Conservation (phyloP, 1,139 yeast species). For the Yamadazyma atlantica region DNA sequence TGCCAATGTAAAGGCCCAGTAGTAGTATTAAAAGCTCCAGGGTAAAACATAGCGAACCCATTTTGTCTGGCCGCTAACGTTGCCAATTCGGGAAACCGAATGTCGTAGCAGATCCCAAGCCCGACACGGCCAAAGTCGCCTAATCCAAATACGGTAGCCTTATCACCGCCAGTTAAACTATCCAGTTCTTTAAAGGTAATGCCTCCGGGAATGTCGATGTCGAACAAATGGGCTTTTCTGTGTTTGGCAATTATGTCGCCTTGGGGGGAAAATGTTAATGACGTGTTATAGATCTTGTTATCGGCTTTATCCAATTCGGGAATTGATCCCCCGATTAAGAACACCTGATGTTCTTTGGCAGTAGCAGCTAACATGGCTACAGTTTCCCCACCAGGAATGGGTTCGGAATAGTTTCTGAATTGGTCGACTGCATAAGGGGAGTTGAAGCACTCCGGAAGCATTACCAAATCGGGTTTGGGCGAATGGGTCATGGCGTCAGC, state of each 20-base stretch:
- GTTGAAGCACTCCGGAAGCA: conserved; percentile 90
- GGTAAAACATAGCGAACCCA: conserved; percentile 88
- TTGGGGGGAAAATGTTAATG: conserved; percentile 64
- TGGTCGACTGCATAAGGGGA: conserved; percentile 90
- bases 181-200: conserved; percentile 83
- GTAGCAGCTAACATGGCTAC: conserved; percentile 57
- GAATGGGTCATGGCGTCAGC: conserved; percentile 50
- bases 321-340: conserved; percentile 85
- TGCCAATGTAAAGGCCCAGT: conserved; percentile 97
- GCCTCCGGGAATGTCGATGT: conserved; percentile 86
- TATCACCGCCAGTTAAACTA: conserved; percentile 73
- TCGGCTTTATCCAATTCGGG: conserved; percentile 65
- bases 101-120: conserved; percentile 88
- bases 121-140: conserved; percentile 79
- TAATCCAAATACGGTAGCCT: conserved; percentile 72
- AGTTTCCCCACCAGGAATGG: conserved; percentile 69
- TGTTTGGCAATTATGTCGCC: conserved; percentile 84
- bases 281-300: conserved; percentile 74
- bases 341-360: conserved; percentile 62
- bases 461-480: conserved; percentile 57
- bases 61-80: conserved; percentile 70
- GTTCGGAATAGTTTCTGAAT: conserved; percentile 82
- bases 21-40: conserved; percentile 94
- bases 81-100: conserved; percentile 90
- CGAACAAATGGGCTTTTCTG: conserved; percentile 86